Conservation (phyloP, 1,139 yeast species). For the Diutina scorzettiae region DNA sequence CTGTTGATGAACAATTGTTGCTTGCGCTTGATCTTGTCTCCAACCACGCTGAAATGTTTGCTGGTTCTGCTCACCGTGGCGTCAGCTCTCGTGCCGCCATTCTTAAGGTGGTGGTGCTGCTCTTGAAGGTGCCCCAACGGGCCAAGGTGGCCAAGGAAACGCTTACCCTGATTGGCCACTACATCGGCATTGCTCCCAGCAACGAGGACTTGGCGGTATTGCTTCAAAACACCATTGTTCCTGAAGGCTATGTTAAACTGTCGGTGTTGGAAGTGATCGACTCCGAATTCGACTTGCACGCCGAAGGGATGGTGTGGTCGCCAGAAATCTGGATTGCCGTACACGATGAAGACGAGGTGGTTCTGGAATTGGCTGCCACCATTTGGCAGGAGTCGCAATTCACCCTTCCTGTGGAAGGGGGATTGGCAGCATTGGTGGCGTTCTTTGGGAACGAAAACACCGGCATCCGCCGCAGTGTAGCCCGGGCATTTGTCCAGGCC, state of each 20-base stretch:
- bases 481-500: constrained; percentile 40
- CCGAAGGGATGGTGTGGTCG: constrained; percentile 33
- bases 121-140: constrained; percentile 64
- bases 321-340: constrained; percentile 70
- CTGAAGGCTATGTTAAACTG: constrained; percentile 62
- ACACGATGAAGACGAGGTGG: constrained; percentile 59
- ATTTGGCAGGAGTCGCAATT: constrained; percentile 78
- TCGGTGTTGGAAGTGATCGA: constrained; percentile 78
- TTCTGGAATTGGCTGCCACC: constrained; percentile 57
- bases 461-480: constrained; percentile 57
- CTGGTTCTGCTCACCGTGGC: constrained; percentile 23
- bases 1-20: constrained; percentile 76
- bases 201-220: constrained; percentile 47
- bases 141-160: constrained; percentile 79
- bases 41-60: constrained; percentile 65
- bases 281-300: constrained; percentile 63
- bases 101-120: constrained; percentile 47
- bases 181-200: not conserved
- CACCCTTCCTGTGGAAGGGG: constrained; percentile 22
- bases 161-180: constrained; percentile 11
- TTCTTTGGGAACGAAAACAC: constrained; percentile 45
- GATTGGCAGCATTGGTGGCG: constrained; percentile 33
- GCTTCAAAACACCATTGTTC: constrained; percentile 45
- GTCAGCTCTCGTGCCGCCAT: constrained; percentile 60
- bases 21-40: constrained; percentile 69